Evolutionary conservation across 2,329 filamentous ascomycete species (phyloP).

Genomic region (Cladosporium halotolerans): DNA sequence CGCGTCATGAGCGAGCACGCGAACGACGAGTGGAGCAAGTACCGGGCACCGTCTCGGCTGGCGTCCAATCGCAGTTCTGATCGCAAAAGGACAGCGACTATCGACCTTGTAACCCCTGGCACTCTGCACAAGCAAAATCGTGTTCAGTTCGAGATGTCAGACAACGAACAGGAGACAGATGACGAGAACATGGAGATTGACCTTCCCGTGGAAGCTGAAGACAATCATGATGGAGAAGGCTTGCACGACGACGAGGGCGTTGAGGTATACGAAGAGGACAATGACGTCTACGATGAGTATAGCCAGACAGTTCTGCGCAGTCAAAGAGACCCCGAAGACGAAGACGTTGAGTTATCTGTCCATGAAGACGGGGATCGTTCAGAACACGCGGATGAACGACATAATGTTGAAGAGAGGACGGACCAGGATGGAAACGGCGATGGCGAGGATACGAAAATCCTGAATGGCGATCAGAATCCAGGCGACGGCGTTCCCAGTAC

Average conservation of each 20-base stretch:
- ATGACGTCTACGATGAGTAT: slow-evolving; percentile 33
- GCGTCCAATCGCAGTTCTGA: slow-evolving; percentile 11
- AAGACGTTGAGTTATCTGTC: slow-evolving; percentile 11
- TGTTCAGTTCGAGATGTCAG: slow-evolving; percentile 17
- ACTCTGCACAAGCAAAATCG: slow-evolving; percentile 12
- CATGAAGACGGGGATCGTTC: not conserved
- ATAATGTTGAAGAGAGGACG: not conserved
- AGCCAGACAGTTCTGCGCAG: slow-evolving; percentile 31
- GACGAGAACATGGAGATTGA: slow-evolving; percentile 15
- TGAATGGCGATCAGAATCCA: not conserved
- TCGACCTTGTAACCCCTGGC: slow-evolving; percentile 30
- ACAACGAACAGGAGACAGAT: slow-evolving; percentile 16
- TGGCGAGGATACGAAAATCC: not conserved
- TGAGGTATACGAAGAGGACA: slow-evolving; percentile 16
- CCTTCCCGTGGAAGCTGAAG: slow-evolving; percentile 13
- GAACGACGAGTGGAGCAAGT: slow-evolving; percentile 12
- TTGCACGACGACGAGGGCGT: slow-evolving; percentile 10
- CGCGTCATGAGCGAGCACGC: slow-evolving; percentile 21
- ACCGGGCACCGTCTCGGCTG: slow-evolving; percentile 17
- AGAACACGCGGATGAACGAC: not conserved
- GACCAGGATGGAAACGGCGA: not conserved
- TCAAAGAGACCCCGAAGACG: slow-evolving; percentile 20
- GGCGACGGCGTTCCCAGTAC: not conserved
- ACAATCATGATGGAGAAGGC: slow-evolving; percentile 12
- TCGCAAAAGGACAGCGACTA: slow-evolving; percentile 15